A percentile compares a stretch with the other conserved stretches of the same genome.
Conservation (phyloP, 2,329 filamentous ascomycete species). For the Stemphylium vesicarium region DNA sequence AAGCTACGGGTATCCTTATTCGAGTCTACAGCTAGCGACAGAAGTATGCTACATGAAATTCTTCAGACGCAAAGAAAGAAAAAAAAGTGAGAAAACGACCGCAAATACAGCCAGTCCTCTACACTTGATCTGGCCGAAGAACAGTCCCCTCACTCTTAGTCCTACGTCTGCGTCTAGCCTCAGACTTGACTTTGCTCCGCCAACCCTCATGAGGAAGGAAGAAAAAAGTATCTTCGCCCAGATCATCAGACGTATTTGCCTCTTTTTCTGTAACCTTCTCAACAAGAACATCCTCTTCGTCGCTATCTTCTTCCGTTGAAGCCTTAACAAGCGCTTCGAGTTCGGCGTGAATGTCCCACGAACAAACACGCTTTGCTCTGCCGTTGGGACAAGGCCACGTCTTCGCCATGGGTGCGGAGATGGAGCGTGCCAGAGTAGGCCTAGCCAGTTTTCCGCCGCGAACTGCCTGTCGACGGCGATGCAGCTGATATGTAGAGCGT, state of each 20-base stretch:
- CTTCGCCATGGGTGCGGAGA: background rate
- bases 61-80: too few species aligned
- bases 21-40: background rate
- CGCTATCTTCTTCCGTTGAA: constrained; percentile 6
- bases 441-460: constrained; percentile 5
- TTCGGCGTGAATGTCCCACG: constrained; percentile 4
- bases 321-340: constrained; percentile 15
- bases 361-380: background rate
- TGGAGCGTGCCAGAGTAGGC: constrained; percentile 1
- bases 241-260: background rate
- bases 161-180: constrained; percentile 4
- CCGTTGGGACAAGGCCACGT: background rate
- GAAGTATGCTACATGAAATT: too few species aligned
- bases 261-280: background rate
- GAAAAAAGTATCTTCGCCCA: background rate
- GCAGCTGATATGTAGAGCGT: background rate
- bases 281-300: constrained; percentile 1
- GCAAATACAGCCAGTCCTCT: background rate
- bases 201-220: background rate
- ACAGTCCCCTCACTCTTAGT: constrained; percentile 1
- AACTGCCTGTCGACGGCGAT: constrained; percentile 9
- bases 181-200: constrained; percentile 3
- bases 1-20: background rate
- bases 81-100: too few species aligned
- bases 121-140: background rate